Base-by-base conservation (phyloP, 2,329 filamentous ascomycete genomes). In the Exophiala mesophila region DNA sequence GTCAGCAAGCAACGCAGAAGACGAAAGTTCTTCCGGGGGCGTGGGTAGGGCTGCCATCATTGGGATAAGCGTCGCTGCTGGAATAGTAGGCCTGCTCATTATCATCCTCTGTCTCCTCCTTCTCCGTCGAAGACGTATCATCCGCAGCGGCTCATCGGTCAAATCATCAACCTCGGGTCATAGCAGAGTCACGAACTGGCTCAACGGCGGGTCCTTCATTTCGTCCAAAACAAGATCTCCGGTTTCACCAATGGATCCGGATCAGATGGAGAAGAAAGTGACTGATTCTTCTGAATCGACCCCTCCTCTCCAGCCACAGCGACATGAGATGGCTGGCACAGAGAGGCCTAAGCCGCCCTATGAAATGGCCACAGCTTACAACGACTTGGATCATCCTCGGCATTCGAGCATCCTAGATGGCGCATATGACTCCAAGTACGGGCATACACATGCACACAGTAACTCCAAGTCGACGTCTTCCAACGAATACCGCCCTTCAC, bases 61-160 rank as follows among this genome's bases (percentile, higher is more conserved):
- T 1, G 74, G 84, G 2, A 62, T 83, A 0, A 78, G 78, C 12
- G 77, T 80, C 3, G 71, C 82, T 3, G 66, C 81, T 2, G 78
- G 77, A 3, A 64, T 79, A 2, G 70, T 81, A 32, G 63, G 78
- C 36, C 52, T 83, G 29, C 74, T 72, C 1, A 69, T 71, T 13
- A 47, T 74, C 4, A 62, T 73, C 17, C 67, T 81, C 10, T 64
- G 66, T 4, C 65, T 76, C 30, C 64, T 78, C 15, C 63, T 82
- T 15, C 77, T 71, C 61, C 69, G 74, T 5, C 70, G 72, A 2
- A 36, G 49, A 9, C 36, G 37, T 7, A 50, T 52, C 35, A 44
- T 52, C 26, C 49, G 44, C 39, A 49, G 50, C 28, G 34, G 41
- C 23, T 39, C 40, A 3, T 53, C 44, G 15, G 44, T 46, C 17